These are phyloP conservation scores for Salvia sclarea DNA, from an alignment of 305 asterid species.

Conservation along the genomic window DNA sequence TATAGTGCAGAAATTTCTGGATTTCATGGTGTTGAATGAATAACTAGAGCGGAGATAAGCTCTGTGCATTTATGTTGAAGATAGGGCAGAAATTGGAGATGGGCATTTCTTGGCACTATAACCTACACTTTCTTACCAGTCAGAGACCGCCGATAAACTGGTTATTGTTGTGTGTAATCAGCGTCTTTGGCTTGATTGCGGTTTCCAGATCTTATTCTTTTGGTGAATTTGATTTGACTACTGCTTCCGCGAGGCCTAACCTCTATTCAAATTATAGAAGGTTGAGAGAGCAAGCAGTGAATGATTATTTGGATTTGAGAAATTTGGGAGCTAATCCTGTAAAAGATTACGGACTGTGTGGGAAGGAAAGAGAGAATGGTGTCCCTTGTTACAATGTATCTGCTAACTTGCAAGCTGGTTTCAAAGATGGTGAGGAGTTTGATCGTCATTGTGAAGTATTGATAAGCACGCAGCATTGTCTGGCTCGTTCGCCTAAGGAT, in stretches of 20 bases:
- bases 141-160: conserved; percentile 77
- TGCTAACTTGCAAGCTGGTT: conserved; percentile 73
- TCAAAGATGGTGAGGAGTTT: conserved; percentile 82
- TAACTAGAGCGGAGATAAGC: background rate
- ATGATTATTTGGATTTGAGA: too few relatives aligned
- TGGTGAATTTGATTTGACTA: conserved; percentile 49
- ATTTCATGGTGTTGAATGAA: background rate
- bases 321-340: too few relatives aligned
- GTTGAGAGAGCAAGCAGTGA: too few relatives aligned
- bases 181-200: conserved; percentile 58
- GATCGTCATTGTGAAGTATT: conserved; percentile 89
- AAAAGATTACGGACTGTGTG: conserved; percentile 71
- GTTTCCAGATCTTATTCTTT: conserved; percentile 66
- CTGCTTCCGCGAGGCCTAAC: conserved; percentile 48
- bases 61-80: conserved; percentile 27
- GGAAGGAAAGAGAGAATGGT: conserved; percentile 79
- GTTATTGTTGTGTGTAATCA: conserved; percentile 63
- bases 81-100: conserved; percentile 53
- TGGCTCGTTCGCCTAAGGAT: conserved; percentile 89
- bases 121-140: conserved; percentile 47
- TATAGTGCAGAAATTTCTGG: background rate
- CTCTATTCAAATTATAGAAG: conserved; percentile 54
- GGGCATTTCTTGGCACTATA: conserved; percentile 85
- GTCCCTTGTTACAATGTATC: conserved; percentile 94
- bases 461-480: conserved; percentile 51